Base-by-base conservation (phyloP, 495 filamentous ascomycete genomes). In the Aspergillus bridgeri region DNA sequence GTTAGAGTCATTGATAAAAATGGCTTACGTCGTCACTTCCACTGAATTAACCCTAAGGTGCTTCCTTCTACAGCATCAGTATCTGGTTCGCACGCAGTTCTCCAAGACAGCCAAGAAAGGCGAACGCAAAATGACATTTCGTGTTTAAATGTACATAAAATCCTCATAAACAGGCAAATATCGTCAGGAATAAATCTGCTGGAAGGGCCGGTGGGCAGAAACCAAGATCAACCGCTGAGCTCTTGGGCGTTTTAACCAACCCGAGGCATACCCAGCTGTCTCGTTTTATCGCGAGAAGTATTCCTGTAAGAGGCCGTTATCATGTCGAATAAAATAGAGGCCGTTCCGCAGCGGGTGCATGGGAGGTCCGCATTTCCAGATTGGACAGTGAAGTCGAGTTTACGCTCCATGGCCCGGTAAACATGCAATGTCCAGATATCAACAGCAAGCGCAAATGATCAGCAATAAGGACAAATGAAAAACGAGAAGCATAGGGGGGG, bases 401-500 rank as follows among this genome's bases (percentile, higher is more conserved):
- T 27, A 21, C 22, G 21, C 21, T 18, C 25, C 42, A 45, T 46
- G 42, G 47, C 59, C 52, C 55, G 38, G 52, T 48, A 50, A 42
- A 24, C 42, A 45, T 49, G 51, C 42, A 47, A 49, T 38, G 23
- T 15, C n/a, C 9, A 11, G 45, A 20, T 18, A 22, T 23, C n/a
- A 42, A 45, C 15, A 57, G 50, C 48, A 51, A 42, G 56, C 46
- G 18, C 20, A 60, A 42, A 57, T 22, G 23, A 43, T 33, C 24
- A 22, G 55, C 24, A 48, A 15, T 60, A 56, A 47, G 38, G 23
- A 42, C 23, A 18, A 38, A 27, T 29, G 22, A 18, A 48, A 48
- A 27, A 44, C 43, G 18, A 18, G 50, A 58, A 20, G 42, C 51
- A 43, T 59, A 62, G 54, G 57, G 46, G 49, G 61, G 68, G 68